Base-by-base conservation (phyloP, 2,329 filamentous ascomycete species). In the Paecilomyces dactylethromorphus region DNA sequence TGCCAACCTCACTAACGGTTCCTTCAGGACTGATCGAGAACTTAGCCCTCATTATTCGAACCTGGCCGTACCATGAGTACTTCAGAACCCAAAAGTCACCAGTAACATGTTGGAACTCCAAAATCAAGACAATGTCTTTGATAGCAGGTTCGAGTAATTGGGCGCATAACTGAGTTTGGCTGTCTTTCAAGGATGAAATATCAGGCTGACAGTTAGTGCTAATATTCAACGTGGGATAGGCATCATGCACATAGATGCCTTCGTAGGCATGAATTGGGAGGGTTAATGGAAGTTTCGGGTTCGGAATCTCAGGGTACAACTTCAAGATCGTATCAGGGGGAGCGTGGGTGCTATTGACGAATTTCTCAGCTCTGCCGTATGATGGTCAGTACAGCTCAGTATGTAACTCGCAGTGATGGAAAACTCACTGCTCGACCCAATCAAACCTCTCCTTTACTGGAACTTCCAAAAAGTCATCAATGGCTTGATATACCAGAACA, bases 401-500 rank as follows among this genome's bases (percentile, higher is more conserved):
- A 3, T 3, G 5, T 26, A 3, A 26, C 5, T 5, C 24, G 24
- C 5, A 26, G 24, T 26, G 24, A 26, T 26, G 24, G 24, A 26
- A 26, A 26, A 8, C 35, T 45, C 35, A 45, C 12, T 18, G 15
- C n/a, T 29, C n/a, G 12, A 52, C 54, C 57, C 53, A 59, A 39
- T 59, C 45, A 13, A 62, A 51, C 11, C 61, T 55, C 26, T 62
- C 57, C 13, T 55, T 22, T 39, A 39, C 52, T 2, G 57, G 55
- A 4, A 58, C 45, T 8, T 33, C 54, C n/a, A 62, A 49, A 29
- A 60, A 39, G 12, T 57, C 45, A 55, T 62, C 61, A 55, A 61
- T 52, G 31, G 21, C 56, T 57, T 50, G 64, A 55, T 55, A 59
- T 26, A 54, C 58, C 7, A 59, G 55, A 26, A 56, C 21, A 21